Evolutionary conservation across 2,329 filamentous ascomycete genomes (phyloP), one percentile per base, ranked within the genome.

Genomic region (Helicocarpus griseus): DNA sequence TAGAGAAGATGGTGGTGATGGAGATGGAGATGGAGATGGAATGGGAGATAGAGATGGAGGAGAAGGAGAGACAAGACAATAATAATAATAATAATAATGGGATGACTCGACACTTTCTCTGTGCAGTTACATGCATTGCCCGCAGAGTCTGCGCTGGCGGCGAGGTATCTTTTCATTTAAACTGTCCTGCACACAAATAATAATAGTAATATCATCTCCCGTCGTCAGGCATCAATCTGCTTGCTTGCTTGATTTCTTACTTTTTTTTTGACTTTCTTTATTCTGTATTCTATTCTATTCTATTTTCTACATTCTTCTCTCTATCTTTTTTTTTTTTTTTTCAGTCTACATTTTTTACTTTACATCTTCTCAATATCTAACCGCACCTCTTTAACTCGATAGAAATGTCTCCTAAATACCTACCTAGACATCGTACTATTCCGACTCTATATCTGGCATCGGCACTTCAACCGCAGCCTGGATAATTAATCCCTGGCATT

Each of bases 21-120:
- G 47, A 48, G 40, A 50, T 55, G 53, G 50, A 55, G 44, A 52
- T 50, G 51, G 50, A 50, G 48, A 46, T 21, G 48, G 48, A 56
- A 46, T 53, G 52, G 40, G 36, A 35, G 22, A 50, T 33, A 48
- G n/a, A 26, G 39, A 33, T 5, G 14, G 21, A 13, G 31, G 49
- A 54, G 50, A 41, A 52, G 21, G 47, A 48, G 36, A 53, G 51
- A 45, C 9, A 17, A 39, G 36, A 39, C n/a, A 21, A 21, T 19
- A 39, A 8, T 8, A 39, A 17, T 19, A 7, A 39, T 8, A 21
- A 19, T 6, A 39, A 14, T 4, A 39, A 19, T 17, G 36, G 36
- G 36, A 39, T 5, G n/a, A 39, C 4, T 9, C 17, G 3, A 4
- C n/a, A 9, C 2, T 38, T n/a, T n/a, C n/a, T 13, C 35, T 38